These are phyloP conservation scores for Amylocystis lapponica DNA, from an alignment of 768 basidiomycete species.

Conservation along the genomic window DNA sequence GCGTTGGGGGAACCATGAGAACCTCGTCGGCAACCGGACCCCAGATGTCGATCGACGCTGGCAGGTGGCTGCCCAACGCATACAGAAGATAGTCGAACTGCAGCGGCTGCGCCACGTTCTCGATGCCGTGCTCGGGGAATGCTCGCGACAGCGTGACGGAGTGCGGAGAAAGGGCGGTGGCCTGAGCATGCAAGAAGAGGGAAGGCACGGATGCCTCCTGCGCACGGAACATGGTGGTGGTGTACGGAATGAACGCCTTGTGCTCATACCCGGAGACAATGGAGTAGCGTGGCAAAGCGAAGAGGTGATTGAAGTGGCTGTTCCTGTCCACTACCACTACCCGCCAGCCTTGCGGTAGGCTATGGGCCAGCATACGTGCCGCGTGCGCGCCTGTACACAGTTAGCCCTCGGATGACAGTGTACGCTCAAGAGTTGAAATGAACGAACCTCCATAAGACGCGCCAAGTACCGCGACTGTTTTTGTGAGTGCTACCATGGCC, in stretches of 20 bases:
- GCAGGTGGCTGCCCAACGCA: constrained; percentile 55
- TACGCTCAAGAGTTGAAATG: background rate
- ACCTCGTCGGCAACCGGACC: constrained; percentile 18
- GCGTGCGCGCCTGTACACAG: constrained; percentile 38
- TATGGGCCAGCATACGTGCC: constrained; percentile 42
- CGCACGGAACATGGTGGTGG: constrained; percentile 37
- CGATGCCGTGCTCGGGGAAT: constrained; percentile 42
- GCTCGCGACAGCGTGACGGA: constrained; percentile 40
- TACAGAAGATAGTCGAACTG: constrained; percentile 54
- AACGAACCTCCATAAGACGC: constrained; percentile 49
- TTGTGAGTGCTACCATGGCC: constrained; percentile 9
- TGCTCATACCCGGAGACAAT: constrained; percentile 57
- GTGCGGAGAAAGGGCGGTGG: constrained; percentile 34
- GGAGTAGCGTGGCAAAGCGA: constrained; percentile 52
- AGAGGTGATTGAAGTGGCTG: constrained; percentile 41
- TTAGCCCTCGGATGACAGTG: background rate
- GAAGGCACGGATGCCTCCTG: constrained; percentile 11
- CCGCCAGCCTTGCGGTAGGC: constrained; percentile 47
- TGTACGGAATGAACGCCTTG: constrained; percentile 62
- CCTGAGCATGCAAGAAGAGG: constrained; percentile 40
- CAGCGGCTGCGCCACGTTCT: constrained; percentile 23
- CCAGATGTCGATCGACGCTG: constrained; percentile 53
- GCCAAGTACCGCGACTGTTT: constrained; percentile 49
- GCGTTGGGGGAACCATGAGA: background rate
- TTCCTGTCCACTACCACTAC: constrained; percentile 57